These are phyloP conservation scores for Clohesyomyces aquaticus DNA, from an alignment of 495 filamentous ascomycete genomes.

Conservation along the genomic window DNA sequence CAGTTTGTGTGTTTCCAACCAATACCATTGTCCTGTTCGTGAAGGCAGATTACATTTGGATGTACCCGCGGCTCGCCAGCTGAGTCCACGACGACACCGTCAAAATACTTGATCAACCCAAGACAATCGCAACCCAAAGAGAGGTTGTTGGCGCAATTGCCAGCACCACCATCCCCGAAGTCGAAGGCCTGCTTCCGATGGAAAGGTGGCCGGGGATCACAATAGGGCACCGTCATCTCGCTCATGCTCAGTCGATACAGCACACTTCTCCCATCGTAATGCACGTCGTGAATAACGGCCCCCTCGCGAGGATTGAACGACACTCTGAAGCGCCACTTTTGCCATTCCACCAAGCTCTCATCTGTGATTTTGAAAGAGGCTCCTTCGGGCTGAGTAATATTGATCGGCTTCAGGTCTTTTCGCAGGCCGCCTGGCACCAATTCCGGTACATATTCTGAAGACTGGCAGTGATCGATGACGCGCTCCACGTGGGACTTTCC, in stretches of 20 bases:
- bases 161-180: conserved; percentile 45
- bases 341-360: conserved; percentile 45
- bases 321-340: conserved; percentile 48
- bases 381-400: conserved; percentile 44
- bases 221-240: conserved; percentile 73
- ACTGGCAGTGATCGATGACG: conserved; percentile 50
- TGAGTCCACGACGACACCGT: conserved; percentile 33
- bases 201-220: conserved; percentile 43
- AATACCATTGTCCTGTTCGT: conserved; percentile 48
- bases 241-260: conserved; percentile 73
- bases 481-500: conserved; percentile 49
- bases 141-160: conserved; percentile 44
- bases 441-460: conserved; percentile 60
- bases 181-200: conserved; percentile 48
- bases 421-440: conserved; percentile 48
- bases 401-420: conserved; percentile 40
- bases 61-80: conserved; percentile 36
- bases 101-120: conserved; percentile 45
- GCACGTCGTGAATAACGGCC: conserved; percentile 52
- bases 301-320: conserved; percentile 49
- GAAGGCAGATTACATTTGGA: conserved; percentile 46
- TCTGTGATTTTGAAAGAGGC: conserved; percentile 43
- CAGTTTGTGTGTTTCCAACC: conserved; percentile 48
- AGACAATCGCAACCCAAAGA: conserved; percentile 47
- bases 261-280: conserved; percentile 68